A percentile compares a stretch with the other conserved stretches of the same genome.
Conservation (phyloP, 768 basidiomycete species). For the Leccinum fibrillosum region DNA sequence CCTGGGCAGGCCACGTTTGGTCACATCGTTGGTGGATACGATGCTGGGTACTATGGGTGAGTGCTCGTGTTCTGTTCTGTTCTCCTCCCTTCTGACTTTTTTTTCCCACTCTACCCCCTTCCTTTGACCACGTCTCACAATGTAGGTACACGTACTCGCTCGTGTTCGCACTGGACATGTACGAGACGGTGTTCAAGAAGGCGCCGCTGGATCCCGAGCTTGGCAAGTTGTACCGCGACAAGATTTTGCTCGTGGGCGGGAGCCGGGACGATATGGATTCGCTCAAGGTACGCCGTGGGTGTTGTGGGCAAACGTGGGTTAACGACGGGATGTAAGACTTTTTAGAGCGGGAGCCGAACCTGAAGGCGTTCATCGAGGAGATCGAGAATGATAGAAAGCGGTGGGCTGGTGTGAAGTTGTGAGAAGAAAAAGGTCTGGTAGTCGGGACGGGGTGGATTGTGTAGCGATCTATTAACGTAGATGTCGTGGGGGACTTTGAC, state of each 20-base stretch:
- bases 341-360: neutral
- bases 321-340: neutral
- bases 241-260: neutral
- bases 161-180: neutral
- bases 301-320: neutral
- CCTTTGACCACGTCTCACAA: too few species aligned
- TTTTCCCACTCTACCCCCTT: too few species aligned
- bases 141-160: neutral
- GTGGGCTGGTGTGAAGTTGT: neutral
- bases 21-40: too few species aligned
- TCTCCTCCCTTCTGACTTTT: too few species aligned
- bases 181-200: neutral
- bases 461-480: neutral
- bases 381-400: neutral
- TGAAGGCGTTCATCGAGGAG: neutral
- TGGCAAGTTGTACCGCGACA: neutral
- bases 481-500: too few species aligned
- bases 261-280: neutral
- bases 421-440: neutral
- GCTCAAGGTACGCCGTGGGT: neutral
- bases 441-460: neutral
- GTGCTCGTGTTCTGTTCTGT: too few species aligned
- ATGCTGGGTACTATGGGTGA: too few species aligned
- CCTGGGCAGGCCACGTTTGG: too few species aligned
- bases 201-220: neutral